Conservation (phyloP, 768 basidiomycete genomes). For the Lactifluus rugatus region DNA sequence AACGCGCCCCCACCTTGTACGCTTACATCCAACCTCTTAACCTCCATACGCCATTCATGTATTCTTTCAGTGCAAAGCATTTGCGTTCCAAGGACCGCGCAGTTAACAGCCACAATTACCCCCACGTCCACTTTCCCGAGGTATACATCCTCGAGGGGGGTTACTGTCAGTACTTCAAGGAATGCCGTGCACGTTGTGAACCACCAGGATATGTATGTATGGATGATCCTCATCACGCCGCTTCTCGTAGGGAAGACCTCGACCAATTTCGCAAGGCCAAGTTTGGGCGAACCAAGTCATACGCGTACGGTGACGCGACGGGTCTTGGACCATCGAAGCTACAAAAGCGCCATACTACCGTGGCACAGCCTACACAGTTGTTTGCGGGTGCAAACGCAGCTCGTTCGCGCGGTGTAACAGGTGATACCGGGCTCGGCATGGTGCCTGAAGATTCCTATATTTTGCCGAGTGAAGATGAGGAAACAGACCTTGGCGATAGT, state of each 20-base stretch:
- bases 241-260: slow-evolving; percentile 74
- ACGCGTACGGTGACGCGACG: slow-evolving; percentile 77
- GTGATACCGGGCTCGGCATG: slow-evolving; percentile 39
- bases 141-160: slow-evolving; percentile 96
- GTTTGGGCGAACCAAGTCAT: slow-evolving; percentile 85
- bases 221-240: slow-evolving; percentile 84
- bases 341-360: slow-evolving; percentile 60
- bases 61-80: slow-evolving; percentile 68
- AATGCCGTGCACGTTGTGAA: slow-evolving; percentile 59
- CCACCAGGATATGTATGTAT: slow-evolving; percentile 82
- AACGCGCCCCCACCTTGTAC: slow-evolving; percentile 93
- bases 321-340: slow-evolving; percentile 28
- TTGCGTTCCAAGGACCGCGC: slow-evolving; percentile 84
- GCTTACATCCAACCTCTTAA: slow-evolving; percentile 23
- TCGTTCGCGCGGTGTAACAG: slow-evolving; percentile 49
- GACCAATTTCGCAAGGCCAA: slow-evolving; percentile 86
- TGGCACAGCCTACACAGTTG: slow-evolving; percentile 32
- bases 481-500: slow-evolving; percentile 73
- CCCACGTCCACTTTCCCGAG: slow-evolving; percentile 90
- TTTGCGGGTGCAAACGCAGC: slow-evolving; percentile 66
- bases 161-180: slow-evolving; percentile 79
- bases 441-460: slow-evolving; percentile 58
- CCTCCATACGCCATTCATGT: background rate
- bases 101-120: slow-evolving; percentile 82
- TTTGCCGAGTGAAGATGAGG: slow-evolving; percentile 61